These are phyloP conservation scores for Sphaerulina musiva DNA, from an alignment of 2,329 filamentous ascomycete genomes.

Conservation along the genomic window DNA sequence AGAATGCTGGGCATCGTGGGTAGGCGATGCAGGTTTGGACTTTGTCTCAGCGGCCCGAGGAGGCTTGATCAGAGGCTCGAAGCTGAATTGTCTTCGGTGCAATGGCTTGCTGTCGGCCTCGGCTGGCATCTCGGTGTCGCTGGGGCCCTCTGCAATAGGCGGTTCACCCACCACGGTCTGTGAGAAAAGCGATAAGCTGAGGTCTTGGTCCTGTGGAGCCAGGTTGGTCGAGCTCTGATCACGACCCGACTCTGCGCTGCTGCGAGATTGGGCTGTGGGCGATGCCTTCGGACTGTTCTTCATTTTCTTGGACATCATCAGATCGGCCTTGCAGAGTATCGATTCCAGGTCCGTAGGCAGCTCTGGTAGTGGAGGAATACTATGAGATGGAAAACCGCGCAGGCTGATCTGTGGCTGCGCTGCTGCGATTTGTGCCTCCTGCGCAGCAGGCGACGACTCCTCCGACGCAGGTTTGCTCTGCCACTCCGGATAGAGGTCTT, in stretches of 20 bases:
- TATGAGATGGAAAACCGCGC: background rate
- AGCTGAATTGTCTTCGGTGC: background rate
- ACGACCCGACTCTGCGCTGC: slow-evolving; percentile 19
- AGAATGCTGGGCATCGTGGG: slow-evolving; percentile 21
- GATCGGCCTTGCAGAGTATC: slow-evolving; percentile 25
- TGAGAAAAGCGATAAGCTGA: slow-evolving; percentile 1
- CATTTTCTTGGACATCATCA: slow-evolving; percentile 27
- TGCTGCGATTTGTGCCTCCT: slow-evolving; percentile 6
- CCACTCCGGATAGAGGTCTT: slow-evolving; percentile 29
- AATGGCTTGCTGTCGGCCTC: slow-evolving; percentile 5
- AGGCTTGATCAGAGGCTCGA: slow-evolving; percentile 3
- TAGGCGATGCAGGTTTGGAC: slow-evolving; percentile 12
- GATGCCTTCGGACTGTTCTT: slow-evolving; percentile 19
- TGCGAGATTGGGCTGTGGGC: slow-evolving; percentile 16
- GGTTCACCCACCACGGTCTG: slow-evolving; percentile 6
- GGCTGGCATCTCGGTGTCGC: slow-evolving; percentile 2
- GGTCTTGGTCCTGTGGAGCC: background rate
- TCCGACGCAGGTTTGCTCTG: slow-evolving; percentile 22
- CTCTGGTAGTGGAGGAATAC: slow-evolving; percentile 28
- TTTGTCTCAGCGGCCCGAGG: background rate
- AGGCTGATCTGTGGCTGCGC: slow-evolving; percentile 1
- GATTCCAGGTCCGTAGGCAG: slow-evolving; percentile 28
- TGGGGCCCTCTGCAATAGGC: slow-evolving; percentile 1
- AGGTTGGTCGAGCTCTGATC: background rate
- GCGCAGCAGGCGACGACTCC: slow-evolving; percentile 8